These are phyloP conservation scores for Phoma sp. DNA, from an alignment of 2,329 filamentous ascomycete genomes.

Conservation along the genomic window DNA sequence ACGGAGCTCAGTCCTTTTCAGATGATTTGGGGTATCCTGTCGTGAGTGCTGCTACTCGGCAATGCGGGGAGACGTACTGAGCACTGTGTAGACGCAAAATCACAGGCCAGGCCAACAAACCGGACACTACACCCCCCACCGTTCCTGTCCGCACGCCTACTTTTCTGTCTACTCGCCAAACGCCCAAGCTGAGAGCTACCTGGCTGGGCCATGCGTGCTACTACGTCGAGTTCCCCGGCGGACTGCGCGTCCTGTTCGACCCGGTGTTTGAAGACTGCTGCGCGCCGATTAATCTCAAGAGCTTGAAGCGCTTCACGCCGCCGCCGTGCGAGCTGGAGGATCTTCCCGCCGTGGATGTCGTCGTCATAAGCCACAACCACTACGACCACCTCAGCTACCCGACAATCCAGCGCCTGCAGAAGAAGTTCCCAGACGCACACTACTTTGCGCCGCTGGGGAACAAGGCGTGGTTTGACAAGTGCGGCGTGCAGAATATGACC, in stretches of 20 bases:
- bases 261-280: slow-evolving; percentile 91
- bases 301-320: slow-evolving; percentile 79
- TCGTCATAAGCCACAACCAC: slow-evolving; percentile 85
- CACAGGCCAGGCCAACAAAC: slow-evolving; percentile 58
- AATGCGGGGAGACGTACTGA: background rate
- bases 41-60: slow-evolving; percentile 35
- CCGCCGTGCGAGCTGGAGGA: slow-evolving; percentile 78
- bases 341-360: slow-evolving; percentile 76
- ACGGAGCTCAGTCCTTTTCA: slow-evolving; percentile 42
- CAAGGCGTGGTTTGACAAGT: slow-evolving; percentile 77
- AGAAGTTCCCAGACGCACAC: slow-evolving; percentile 76
- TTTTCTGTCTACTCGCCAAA: slow-evolving; percentile 68
- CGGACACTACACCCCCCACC: slow-evolving; percentile 69
- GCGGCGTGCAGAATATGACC: slow-evolving; percentile 76
- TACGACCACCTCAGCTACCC: slow-evolving; percentile 89
- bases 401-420: slow-evolving; percentile 73
- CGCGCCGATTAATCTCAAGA: slow-evolving; percentile 73
- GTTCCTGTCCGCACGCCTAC: slow-evolving; percentile 70
- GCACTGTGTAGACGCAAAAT: slow-evolving; percentile 52
- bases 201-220: slow-evolving; percentile 97
- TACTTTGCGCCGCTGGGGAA: slow-evolving; percentile 89
- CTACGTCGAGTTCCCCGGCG: slow-evolving; percentile 86
- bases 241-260: slow-evolving; percentile 88
- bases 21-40: slow-evolving; percentile 49
- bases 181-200: slow-evolving; percentile 74